phyloP scores from a whole-genome alignment of 2,329 filamentous ascomycete genomes.

The Cyphellophora attinorum region DNA sequence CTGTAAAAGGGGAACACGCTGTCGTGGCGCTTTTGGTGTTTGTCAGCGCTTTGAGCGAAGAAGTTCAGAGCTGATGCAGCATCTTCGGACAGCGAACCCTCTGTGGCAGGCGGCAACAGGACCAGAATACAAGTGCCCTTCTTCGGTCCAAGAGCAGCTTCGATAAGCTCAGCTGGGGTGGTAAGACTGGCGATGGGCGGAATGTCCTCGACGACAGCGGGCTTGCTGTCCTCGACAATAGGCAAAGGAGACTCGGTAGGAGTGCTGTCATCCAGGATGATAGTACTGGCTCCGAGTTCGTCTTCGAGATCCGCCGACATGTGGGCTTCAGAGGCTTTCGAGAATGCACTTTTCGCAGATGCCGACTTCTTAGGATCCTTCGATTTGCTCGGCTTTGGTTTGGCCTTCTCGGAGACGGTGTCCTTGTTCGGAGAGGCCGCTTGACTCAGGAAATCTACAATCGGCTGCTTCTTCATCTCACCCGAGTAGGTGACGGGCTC shows the following conservation, averaged over 20 bases:
- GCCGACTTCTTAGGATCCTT: slow-evolving; percentile 30
- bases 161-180: slow-evolving; percentile 53
- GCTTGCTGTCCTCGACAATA: slow-evolving; percentile 32
- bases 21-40: slow-evolving; percentile 56
- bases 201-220: slow-evolving; percentile 43
- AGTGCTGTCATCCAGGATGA: slow-evolving; percentile 38
- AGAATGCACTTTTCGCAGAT: slow-evolving; percentile 39
- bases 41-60: slow-evolving; percentile 65
- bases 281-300: slow-evolving; percentile 37
- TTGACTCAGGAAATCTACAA: slow-evolving; percentile 75
- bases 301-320: slow-evolving; percentile 39
- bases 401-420: slow-evolving; percentile 41
- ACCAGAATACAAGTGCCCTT: slow-evolving; percentile 77
- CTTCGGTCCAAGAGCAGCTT: slow-evolving; percentile 64
- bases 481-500: slow-evolving; percentile 68
- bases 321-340: slow-evolving; percentile 42
- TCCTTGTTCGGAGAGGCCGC: slow-evolving; percentile 71
- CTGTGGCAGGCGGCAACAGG: slow-evolving; percentile 49
- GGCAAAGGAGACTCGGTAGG: slow-evolving; percentile 48
- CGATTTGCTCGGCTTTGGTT: slow-evolving; percentile 21
- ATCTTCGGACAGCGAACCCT: slow-evolving; percentile 34
- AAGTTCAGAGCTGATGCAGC: slow-evolving; percentile 48
- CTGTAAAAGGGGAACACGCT: slow-evolving; percentile 77
- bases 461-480: slow-evolving; percentile 72
- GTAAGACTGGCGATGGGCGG: slow-evolving; percentile 58